A percentile compares a stretch with the other conserved stretches of the same genome.
These are phyloP conservation scores for Lachancea lanzarotensis DNA, from an alignment of 805 yeast species.

Conservation along the genomic window DNA sequence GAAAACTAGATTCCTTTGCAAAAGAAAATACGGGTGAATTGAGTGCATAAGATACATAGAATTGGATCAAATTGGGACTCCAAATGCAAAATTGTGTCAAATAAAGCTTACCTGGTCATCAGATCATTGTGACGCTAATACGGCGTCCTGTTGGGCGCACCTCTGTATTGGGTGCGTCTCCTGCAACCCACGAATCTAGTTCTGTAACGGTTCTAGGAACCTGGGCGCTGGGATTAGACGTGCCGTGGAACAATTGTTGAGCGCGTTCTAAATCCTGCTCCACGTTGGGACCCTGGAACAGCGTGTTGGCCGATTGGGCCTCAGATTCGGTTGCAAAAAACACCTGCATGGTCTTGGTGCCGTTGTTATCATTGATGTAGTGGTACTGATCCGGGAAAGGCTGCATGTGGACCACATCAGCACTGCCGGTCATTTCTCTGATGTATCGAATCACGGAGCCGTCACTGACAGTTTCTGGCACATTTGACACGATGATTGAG, in stretches of 20 bases:
- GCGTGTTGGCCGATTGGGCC: constrained; percentile 10
- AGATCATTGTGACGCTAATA: constrained; percentile 3
- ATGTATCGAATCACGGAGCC: constrained; percentile 13
- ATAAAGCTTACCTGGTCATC: too few relatives aligned
- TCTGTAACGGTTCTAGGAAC: constrained; percentile 1
- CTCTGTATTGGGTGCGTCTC: background rate
- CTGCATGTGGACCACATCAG: constrained; percentile 15
- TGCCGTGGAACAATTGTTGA: constrained; percentile 4
- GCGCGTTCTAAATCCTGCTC: constrained; percentile 2
- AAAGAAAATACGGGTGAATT: background rate
- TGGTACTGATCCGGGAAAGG: constrained; percentile 22
- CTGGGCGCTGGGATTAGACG: background rate
- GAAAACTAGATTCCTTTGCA: background rate
- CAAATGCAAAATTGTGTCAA: background rate
- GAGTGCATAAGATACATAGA: background rate
- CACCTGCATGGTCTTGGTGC: constrained; percentile 16
- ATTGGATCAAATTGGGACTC: background rate
- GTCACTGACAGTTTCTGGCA: constrained; percentile 43
- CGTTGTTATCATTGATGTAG: constrained; percentile 14
- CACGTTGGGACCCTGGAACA: constrained; percentile 12
- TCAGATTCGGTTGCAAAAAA: constrained; percentile 11
- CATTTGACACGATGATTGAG: constrained; percentile 48
- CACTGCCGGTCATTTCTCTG: constrained; percentile 7
- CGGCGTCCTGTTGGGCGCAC: background rate
- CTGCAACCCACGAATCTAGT: background rate